A percentile compares a stretch with the other conserved stretches of the same genome.
Evolutionary conservation across 129 eudicot species (phyloP).

Genomic region (Flaveria sonorensis): DNA sequence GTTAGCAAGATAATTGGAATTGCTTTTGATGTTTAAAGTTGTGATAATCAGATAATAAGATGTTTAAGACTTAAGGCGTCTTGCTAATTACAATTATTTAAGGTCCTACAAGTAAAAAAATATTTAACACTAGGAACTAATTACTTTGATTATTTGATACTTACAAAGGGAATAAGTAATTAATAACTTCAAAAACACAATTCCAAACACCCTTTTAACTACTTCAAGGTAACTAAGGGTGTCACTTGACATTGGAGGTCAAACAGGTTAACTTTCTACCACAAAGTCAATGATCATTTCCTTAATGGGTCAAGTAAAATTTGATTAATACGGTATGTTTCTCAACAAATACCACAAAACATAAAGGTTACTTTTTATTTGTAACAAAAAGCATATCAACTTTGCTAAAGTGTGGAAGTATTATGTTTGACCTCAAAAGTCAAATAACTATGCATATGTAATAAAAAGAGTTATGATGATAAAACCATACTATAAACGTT

Average conservation of each 20-base stretch:
- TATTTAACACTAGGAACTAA: neutral
- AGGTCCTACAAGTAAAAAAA: neutral
- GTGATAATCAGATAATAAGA: neutral
- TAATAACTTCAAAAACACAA: neutral
- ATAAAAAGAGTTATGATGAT: neutral
- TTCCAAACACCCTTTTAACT: neutral
- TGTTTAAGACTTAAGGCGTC: neutral
- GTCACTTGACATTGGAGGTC: neutral
- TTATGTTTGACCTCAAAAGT: constrained; percentile 20
- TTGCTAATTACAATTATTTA: neutral
- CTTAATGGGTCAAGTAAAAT: neutral
- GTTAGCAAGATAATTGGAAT: neutral
- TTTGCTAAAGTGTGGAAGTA: neutral
- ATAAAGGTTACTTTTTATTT: neutral
- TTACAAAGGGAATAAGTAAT: neutral
- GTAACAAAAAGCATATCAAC: neutral
- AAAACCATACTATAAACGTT: constrained; percentile 14
- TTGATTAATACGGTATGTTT: neutral
- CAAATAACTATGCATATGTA: neutral
- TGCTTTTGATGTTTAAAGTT: neutral
- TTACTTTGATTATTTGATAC: neutral
- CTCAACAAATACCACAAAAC: neutral
- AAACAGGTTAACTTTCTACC: neutral
- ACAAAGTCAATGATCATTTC: neutral
- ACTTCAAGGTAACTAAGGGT: neutral